phyloP scores from a whole-genome alignment of 352 stramenopile species.

The Phytophthora pseudosyringae region DNA sequence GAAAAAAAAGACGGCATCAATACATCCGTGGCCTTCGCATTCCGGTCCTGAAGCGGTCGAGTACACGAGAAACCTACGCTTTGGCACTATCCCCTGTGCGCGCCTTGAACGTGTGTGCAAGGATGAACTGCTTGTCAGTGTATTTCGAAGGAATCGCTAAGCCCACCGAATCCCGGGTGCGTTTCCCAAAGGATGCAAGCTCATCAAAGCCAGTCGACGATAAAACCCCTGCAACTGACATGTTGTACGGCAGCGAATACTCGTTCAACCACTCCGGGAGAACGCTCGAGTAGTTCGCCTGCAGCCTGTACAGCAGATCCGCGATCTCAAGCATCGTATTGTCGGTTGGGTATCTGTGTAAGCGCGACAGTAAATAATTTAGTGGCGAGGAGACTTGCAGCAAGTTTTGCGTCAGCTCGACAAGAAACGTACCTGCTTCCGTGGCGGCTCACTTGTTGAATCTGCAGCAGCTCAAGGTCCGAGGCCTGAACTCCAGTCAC shows the following conservation, averaged over 20 bases:
- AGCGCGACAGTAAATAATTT: conserved; percentile 1
- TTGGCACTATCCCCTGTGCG: conserved; percentile 64
- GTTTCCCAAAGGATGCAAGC: conserved; percentile 47
- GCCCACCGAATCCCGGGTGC: conserved; percentile 33
- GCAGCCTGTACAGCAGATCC: conserved; percentile 46
- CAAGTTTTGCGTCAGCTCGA: not conserved
- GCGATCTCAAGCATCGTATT: conserved; percentile 56
- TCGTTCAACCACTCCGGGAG: conserved; percentile 59
- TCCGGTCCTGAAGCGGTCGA: not conserved
- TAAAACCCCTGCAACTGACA: conserved; percentile 48
- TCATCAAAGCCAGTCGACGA: conserved; percentile 42
- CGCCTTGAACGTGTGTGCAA: conserved; percentile 68
- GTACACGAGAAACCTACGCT: conserved; percentile 42
- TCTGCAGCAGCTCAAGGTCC: conserved; percentile 64
- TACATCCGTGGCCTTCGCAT: not conserved
- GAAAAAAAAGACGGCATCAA: not conserved
- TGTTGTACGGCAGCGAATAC: conserved; percentile 71
- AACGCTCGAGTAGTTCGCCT: conserved; percentile 41
- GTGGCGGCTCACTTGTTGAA: conserved; percentile 67
- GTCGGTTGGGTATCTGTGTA: conserved; percentile 55
- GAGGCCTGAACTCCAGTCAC: conserved; percentile 27
- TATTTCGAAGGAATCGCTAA: conserved; percentile 27
- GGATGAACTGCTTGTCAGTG: conserved; percentile 39
- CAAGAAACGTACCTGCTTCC: conserved; percentile 51
- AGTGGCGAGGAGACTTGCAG: not conserved